Evolutionary conservation across 768 basidiomycete genomes (phyloP), one percentile per base, ranked within the genome.

Genomic region (Calocybe cyanea): DNA sequence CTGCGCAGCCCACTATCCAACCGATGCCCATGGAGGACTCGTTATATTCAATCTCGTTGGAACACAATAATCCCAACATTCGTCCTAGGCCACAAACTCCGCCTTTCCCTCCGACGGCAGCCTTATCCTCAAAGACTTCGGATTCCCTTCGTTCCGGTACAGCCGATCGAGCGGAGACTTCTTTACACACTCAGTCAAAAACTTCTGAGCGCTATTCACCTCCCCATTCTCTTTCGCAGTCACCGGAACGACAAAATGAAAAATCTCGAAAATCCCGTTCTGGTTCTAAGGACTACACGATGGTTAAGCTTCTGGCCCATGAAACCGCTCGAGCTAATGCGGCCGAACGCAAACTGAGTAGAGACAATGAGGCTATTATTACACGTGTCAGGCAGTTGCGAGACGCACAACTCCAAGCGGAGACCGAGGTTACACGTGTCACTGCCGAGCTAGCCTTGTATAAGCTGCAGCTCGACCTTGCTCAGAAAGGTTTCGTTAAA

Each of bases 401-500:
- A 33, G 63, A 67, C 39, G 63, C 62, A 17, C 63, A 64, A 34
- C 38, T 52, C 2, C 47, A 50, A 32, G 37, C 67, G 6, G 63
- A 71, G 24, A 53, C 56, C 23, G 65, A 67, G 7, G 48, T 73
- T 7, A 42, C 56, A 2, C 59, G 55, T 4, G 51, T 68, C 53
- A 41, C 62, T 57, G 71, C 79, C 24, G 82, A 85, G 50, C 56
- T 83, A 37, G 63, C 66, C 38, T 43, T 81, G 43, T 84, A 81
- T 56, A 82, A 79, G 56, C 39, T 76, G 1, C 78, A 82, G 65
- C 61, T 82, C 20, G 75, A 78, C 14, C 64, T 72, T 25, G 82
- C 83, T 13, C 80, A 83, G 52, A 67, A 66, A 59, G 71, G 71
- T 73, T 17, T 8, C 2, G 15, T 11, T 15, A 52, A 36, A 15